Base-by-base conservation (phyloP, 2,329 filamentous ascomycete genomes). In the Aspergillus glaucus region DNA sequence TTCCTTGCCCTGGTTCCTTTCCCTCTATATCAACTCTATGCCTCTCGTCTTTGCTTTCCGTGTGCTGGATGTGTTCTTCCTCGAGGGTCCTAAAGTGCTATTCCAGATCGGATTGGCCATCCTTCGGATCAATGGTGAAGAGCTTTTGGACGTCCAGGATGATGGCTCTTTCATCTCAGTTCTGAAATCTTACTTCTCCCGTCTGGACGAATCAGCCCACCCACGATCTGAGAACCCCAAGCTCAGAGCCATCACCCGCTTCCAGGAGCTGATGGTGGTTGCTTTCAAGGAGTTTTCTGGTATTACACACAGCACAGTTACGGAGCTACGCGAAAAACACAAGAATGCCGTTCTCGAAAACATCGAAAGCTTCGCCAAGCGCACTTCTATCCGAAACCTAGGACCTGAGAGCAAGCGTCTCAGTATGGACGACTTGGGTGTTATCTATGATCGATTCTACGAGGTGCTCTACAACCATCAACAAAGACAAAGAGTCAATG, bases 21-120 rank as follows among this genome's bases (percentile, higher is more conserved):
- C 92, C 4, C 78, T 98, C 15, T 98, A 97, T 71, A 94, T 98
- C 76, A 98, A 98, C 78, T 97, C 92, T 1, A 98, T 98, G 93
- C 93, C 93, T 4, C 77, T 98, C 14, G 90, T 97, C 1, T 98
- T 97, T 70, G 93, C 93, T 42, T 98, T 97, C 69, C 82, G 93
- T 48, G 93, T 98, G 44, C 72, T 98, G 53, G 93, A 98, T 62
- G 92, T 98, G 44, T 98, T 98, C 75, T 98, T 98, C 70, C 82
- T 98, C 37, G 93, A 98, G 70, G 93, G 93, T 0, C 92, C 93
- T 14, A 97, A 97, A 71, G 93, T 97, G 1, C 76, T 98, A 8
- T 98, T 98, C 71, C 93, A 98, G 68, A 87, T 98, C 50, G 93
- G 93, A 15, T 75, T 98, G 53, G 93, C 93, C n/a, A 98, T 98